Evolutionary conservation across 2,329 filamentous ascomycete species (phyloP), one percentile per base, ranked within the genome.

Genomic region (Pestalotiopsis sp.): DNA sequence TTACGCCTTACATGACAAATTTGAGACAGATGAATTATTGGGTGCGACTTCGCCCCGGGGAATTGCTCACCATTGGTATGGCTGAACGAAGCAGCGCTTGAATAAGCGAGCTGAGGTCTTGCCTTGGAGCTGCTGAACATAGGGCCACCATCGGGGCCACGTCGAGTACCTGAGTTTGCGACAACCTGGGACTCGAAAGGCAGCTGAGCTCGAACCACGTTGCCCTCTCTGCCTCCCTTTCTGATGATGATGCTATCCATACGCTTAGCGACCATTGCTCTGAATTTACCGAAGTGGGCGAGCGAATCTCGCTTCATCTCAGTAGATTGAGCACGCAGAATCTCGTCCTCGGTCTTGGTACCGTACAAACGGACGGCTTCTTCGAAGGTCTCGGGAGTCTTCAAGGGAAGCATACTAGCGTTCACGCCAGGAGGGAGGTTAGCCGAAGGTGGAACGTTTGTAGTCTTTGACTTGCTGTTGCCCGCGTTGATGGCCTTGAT

Each of bases 201-300:
- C 23, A 49, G 57, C 23, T 60, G 31, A 36, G 68, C 68, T 45
- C 72, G 69, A 38, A 71, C 68, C 66, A 73, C 70, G 27, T 74
- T 73, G 64, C 76, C 75, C 52, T 68, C 67, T 38, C 73, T 69
- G 72, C 77, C 68, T 71, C 76, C 66, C 68, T 87, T 84, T 66
- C 82, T 84, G 70, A 88, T 83, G 57, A 86, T 85, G 20, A 94
- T 86, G 45, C 96, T 91, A 20, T 90, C 88, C 27, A 97, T 83
- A 14, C 94, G 88, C 68, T 89, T 86, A 56, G 93, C 82, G 11
- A 97, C 88, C 13, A 85, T 84, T 5, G 89, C 85, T 74, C 93
- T 89, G 95, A 95, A 98, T 72, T 93, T 91, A 68, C 92, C 90
- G 77, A 95, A 97, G 76, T 91, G 90, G 6, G 85, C 82, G 4